Evolutionary conservation across 75 land plant genomes (phyloP).

Genomic region (Adiantum capillusveneris): DNA sequence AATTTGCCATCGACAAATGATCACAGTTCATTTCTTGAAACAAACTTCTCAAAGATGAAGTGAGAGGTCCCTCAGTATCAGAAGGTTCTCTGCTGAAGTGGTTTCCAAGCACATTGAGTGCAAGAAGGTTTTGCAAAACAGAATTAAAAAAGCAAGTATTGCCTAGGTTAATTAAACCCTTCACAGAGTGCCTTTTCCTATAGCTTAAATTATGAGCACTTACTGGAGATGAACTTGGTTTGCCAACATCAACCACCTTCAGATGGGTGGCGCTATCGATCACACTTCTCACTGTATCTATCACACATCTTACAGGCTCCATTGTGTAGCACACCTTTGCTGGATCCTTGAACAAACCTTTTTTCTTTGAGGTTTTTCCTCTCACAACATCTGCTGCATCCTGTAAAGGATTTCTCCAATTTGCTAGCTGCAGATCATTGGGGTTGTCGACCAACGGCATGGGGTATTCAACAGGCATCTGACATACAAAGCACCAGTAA

Average conservation of each 20-base stretch:
- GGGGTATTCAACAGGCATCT: slow-evolving; percentile 25
- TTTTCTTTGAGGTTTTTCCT: slow-evolving; percentile 6
- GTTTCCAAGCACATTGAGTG: slow-evolving; percentile 45
- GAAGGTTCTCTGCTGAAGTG: slow-evolving; percentile 30
- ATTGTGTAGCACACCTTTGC: background rate
- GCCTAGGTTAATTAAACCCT: slow-evolving; percentile 75
- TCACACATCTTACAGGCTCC: too few species aligned
- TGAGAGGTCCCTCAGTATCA: slow-evolving; percentile 41
- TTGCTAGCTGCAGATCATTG: slow-evolving; percentile 9
- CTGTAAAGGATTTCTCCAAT: slow-evolving; percentile 16
- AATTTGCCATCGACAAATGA: background rate
- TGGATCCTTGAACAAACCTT: slow-evolving; percentile 20
- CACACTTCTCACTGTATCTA: too few species aligned
- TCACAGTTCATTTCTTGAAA: slow-evolving; percentile 32
- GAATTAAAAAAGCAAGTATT: slow-evolving; percentile 98
- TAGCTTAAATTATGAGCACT: background rate
- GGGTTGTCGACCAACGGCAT: background rate
- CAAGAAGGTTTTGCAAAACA: slow-evolving; percentile 73
- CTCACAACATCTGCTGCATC: slow-evolving; percentile 33
- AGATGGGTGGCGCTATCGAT: too few species aligned
- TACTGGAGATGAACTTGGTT: too few species aligned
- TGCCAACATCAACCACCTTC: too few species aligned
- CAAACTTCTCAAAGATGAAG: slow-evolving; percentile 56
- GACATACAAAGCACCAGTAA: slow-evolving; percentile 65
- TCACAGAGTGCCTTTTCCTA: slow-evolving; percentile 24